Percentiles rank a stretch among this genome's conserved stretches.
Conservation (phyloP, 2,329 filamentous ascomycete species). For the Penicillium aurantiogriseum region DNA sequence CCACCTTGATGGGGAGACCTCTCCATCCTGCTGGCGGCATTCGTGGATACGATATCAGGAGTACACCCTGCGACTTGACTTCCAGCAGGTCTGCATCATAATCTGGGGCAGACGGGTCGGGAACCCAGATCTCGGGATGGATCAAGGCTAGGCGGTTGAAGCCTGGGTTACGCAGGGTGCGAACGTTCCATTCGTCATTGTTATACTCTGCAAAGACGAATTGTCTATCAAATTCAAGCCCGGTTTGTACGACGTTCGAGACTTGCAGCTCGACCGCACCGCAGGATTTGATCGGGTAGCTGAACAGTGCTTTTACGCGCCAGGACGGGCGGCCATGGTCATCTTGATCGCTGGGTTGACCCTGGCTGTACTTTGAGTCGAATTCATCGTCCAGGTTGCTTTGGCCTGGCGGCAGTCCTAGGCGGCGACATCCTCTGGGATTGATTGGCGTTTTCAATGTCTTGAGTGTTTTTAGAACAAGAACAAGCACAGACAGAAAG, state of each 20-base stretch:
- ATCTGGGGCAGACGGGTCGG: slow-evolving; percentile 45
- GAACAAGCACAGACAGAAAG: slow-evolving; percentile 7
- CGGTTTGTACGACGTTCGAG: slow-evolving; percentile 64
- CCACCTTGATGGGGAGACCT: slow-evolving; percentile 23
- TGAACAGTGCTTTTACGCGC: slow-evolving; percentile 66
- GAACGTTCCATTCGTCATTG: slow-evolving; percentile 40
- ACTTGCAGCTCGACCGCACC: slow-evolving; percentile 68
- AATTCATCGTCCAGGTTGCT: slow-evolving; percentile 60
- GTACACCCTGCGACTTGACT: slow-evolving; percentile 52
- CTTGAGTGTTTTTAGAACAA: slow-evolving; percentile 3
- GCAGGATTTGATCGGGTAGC: slow-evolving; percentile 84
- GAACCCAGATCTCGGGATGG: slow-evolving; percentile 60
- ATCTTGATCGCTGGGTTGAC: slow-evolving; percentile 28
- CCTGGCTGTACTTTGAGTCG: slow-evolving; percentile 49
- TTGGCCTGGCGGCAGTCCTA: slow-evolving; percentile 47
- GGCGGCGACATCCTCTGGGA: slow-evolving; percentile 52
- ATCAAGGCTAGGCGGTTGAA: slow-evolving; percentile 68
- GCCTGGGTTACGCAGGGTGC: slow-evolving; percentile 44
- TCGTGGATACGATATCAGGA: slow-evolving; percentile 52
- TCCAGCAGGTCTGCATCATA: slow-evolving; percentile 48
- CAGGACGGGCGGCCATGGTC: slow-evolving; percentile 42
- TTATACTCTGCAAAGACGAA: slow-evolving; percentile 74
- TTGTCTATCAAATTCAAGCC: slow-evolving; percentile 76
- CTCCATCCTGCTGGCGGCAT: slow-evolving; percentile 9
- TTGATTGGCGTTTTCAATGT: slow-evolving; percentile 3